Percentiles rank a stretch among this genome's conserved stretches.
Conservation (phyloP, 139 green algal species). For the Chlamydomonas incerta region DNA sequence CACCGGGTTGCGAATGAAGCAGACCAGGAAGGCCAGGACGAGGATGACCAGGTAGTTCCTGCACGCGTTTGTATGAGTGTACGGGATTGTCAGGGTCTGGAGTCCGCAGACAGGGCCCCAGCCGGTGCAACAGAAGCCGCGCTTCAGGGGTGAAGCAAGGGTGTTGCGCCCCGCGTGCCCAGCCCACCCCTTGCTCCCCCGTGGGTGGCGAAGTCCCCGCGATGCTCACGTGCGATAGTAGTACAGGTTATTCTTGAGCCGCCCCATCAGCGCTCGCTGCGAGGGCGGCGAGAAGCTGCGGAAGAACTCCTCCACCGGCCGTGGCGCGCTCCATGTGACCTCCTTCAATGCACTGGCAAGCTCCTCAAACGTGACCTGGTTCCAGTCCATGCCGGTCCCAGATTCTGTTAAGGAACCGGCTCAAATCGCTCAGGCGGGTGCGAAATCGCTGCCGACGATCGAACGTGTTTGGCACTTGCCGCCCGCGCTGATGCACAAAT, state of each 20-base stretch:
- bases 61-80: neutral
- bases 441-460: no score
- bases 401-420: no score
- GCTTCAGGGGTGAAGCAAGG: no score
- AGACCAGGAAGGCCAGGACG: conserved; percentile 17
- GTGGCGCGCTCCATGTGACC: conserved; percentile 17
- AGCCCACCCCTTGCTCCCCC: no score
- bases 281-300: neutral
- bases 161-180: no score
- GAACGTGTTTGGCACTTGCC: no score
- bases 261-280: neutral
- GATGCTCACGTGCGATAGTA: conserved; percentile 54
- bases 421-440: no score
- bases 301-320: conserved; percentile 12
- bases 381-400: conserved; percentile 46
- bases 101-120: neutral
- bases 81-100: neutral
- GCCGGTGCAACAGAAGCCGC: no score
- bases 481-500: no score
- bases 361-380: conserved; percentile 3
- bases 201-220: neutral
- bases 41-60: conserved; percentile 60
- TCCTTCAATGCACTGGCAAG: neutral
- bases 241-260: conserved; percentile 65
- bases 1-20: conserved; percentile 44